A percentile compares a stretch with the other conserved stretches of the same genome.
Evolutionary conservation across 345 rosid species (phyloP).

Genomic region (Gossypioides kirkii): DNA sequence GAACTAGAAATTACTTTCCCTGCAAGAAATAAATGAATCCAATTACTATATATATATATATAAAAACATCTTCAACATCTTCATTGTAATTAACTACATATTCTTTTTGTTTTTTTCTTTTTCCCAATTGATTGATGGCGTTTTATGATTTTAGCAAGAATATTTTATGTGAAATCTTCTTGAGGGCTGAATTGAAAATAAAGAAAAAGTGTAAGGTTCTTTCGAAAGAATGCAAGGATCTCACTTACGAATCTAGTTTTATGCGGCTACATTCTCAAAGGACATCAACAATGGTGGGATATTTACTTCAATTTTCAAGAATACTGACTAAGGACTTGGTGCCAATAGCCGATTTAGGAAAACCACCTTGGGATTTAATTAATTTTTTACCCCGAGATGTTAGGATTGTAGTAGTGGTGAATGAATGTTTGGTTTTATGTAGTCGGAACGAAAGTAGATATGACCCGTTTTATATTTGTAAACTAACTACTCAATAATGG

Average conservation of each 20-base stretch:
- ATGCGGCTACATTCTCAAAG: constrained; percentile 8
- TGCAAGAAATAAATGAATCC: too few relatives aligned
- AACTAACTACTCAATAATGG: constrained; percentile 24
- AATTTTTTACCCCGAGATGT: constrained; percentile 7
- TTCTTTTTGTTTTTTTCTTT: too few relatives aligned
- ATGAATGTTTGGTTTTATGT: constrained; percentile 8
- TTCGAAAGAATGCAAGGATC: neutral
- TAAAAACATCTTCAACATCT: too few relatives aligned
- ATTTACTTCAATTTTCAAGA: neutral
- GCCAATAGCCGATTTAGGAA: neutral
- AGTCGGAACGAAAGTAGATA: neutral
- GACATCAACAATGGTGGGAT: constrained; percentile 8
- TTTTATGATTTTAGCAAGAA: neutral
- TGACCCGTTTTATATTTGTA: constrained; percentile 21
- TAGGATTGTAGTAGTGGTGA: neutral
- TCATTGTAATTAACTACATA: too few relatives aligned
- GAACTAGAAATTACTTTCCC: too few relatives aligned
- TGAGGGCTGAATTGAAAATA: neutral
- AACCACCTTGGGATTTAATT: neutral
- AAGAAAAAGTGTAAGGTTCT: neutral
- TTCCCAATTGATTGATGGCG: neutral
- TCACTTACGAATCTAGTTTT: constrained; percentile 20
- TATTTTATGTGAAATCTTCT: constrained; percentile 8
- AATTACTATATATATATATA: too few relatives aligned
- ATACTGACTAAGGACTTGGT: neutral